Evolutionary conservation across 208 protist genomes (phyloP).

Genomic region (Vickermania spadyakhi): DNA sequence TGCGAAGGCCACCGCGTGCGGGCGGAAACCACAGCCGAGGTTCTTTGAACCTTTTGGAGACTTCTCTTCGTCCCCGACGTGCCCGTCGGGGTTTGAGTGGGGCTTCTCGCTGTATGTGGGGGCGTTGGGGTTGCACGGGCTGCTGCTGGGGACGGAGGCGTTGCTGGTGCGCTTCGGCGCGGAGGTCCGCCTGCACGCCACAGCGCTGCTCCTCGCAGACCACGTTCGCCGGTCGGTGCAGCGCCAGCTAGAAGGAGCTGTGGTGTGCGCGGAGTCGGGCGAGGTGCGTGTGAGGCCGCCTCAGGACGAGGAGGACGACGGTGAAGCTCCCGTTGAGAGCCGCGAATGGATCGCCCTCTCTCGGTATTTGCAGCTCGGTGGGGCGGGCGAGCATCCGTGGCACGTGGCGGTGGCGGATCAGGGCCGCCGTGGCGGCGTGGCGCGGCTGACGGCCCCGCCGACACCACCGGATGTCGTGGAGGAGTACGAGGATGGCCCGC

Average conservation of each 20-base stretch:
- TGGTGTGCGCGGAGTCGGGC: too few relatives aligned
- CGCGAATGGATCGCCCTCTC: background rate
- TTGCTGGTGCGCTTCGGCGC: background rate
- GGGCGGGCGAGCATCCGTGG: background rate
- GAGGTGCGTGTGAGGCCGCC: too few relatives aligned
- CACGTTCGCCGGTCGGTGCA: background rate
- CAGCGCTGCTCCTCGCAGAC: background rate
- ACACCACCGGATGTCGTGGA: background rate
- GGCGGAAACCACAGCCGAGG: background rate
- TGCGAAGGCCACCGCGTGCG: background rate
- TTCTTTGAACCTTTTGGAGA: too few relatives aligned
- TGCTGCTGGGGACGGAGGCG: background rate
- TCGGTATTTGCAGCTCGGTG: background rate
- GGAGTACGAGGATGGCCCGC: background rate
- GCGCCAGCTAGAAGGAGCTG: background rate
- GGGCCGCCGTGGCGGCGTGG: too few relatives aligned
- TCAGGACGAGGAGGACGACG: too few relatives aligned
- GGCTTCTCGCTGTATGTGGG: background rate
- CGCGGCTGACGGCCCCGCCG: background rate
- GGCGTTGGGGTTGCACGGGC: background rate
- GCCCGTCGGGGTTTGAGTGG: background rate
- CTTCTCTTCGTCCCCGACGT: background rate
- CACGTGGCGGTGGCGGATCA: background rate
- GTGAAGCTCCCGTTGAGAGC: too few relatives aligned
- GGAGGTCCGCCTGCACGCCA: background rate